phyloP scores from a whole-genome alignment of 2,329 filamentous ascomycete genomes.

The Fusarium papillatum region DNA sequence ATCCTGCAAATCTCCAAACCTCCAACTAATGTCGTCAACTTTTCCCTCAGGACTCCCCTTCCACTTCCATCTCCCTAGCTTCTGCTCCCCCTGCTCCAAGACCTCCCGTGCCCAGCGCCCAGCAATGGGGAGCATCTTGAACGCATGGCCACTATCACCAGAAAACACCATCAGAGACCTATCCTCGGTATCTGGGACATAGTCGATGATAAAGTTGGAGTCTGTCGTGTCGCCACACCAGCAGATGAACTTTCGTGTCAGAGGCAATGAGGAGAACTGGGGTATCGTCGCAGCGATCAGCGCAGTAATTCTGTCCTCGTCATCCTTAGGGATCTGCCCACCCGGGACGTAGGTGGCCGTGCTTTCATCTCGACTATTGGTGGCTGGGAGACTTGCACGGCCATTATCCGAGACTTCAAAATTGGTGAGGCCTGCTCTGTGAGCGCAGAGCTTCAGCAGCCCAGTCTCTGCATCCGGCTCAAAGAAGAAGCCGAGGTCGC shows the following conservation, averaged over 20 bases:
- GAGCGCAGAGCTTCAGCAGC: conserved; percentile 70
- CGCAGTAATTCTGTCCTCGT: conserved; percentile 63
- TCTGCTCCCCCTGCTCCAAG: conserved; percentile 59
- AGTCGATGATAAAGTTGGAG: conserved; percentile 71
- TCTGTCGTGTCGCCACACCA: conserved; percentile 73
- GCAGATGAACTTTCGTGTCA: conserved; percentile 67
- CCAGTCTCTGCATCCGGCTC: conserved; percentile 70
- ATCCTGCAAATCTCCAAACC: conserved; percentile 45
- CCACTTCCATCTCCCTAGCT: conserved; percentile 63
- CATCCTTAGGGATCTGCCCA: conserved; percentile 58
- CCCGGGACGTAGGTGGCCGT: not conserved
- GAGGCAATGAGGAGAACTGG: conserved; percentile 62
- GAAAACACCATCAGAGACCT: conserved; percentile 59
- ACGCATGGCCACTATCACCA: conserved; percentile 71
- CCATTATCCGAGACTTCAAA: conserved; percentile 20
- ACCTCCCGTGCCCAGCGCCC: conserved; percentile 64
- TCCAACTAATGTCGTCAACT: conserved; percentile 49
- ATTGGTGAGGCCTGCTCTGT: conserved; percentile 68
- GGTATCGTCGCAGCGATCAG: conserved; percentile 66
- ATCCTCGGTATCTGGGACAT: conserved; percentile 61
- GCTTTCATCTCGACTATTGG: conserved; percentile 36
- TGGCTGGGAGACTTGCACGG: conserved; percentile 53
- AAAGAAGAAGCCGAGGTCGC: conserved; percentile 74
- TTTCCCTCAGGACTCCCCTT: conserved; percentile 51
- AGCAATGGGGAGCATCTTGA: conserved; percentile 72